Base-by-base conservation (phyloP, 2,329 filamentous ascomycete species). In the Aciculosporium take region DNA sequence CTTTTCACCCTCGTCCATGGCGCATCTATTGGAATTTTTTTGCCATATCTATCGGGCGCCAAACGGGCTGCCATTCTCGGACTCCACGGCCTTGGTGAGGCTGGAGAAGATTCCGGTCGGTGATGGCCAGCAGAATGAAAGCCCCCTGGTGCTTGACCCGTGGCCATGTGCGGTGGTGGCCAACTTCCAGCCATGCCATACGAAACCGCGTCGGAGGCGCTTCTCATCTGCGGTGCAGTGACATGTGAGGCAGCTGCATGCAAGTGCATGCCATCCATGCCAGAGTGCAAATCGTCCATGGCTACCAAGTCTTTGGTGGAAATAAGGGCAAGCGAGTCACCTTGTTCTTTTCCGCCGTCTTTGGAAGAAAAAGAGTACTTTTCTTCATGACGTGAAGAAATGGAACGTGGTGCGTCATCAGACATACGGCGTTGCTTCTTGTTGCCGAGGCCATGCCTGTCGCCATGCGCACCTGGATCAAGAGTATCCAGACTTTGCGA, bases 1-100 rank as follows among this genome's bases (percentile, higher is more conserved):
- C 74, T 65, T 33, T 63, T 65, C 33, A 78, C 72, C 39, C 65
- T 68, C 10, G 74, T 78, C 74, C 74, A 78, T 41, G 66, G 65
- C 2, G 73, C 74, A 24, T 76, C 68, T 5, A 66, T 56, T 0
- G 68, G 56, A 2, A 81, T 80, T 10, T 71, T 65, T 4, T 67
- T 63, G 2, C 76, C 76, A 25, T 68, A 64, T 18, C 67, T 63
- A 48, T 80, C 76, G 0, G 76, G 76, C 0, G 66, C 72, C 3
- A 79, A 58, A 3, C 61, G 63, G 29, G 58, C 52, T 40, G 49
- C 44, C 20, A 46, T 47, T 9, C 52, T 49, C 3, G 62, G 56
- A 40, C 56, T 63, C 31, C 47, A 51, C 4, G 54, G 55, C 31
- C 47, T 50, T 5, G 54, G 55, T 13, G 29, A 25, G 7, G 24